phyloP scores from a whole-genome alignment of 768 basidiomycete genomes.

The Xerocomus brunneocitrinus region DNA sequence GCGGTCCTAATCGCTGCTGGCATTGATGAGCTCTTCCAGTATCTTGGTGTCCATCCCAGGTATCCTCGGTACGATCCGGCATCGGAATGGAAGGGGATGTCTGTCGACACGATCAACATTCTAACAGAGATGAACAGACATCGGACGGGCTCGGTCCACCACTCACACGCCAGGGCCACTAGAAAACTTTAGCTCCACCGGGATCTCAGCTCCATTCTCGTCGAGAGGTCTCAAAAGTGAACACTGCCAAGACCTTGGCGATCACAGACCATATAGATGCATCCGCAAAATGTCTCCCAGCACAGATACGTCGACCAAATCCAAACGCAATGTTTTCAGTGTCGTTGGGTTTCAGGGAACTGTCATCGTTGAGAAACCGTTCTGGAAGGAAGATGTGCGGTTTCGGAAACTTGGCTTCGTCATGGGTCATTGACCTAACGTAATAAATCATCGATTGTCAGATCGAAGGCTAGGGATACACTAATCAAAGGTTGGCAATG shows the following conservation, averaged over 20 bases:
- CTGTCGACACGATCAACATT: background rate
- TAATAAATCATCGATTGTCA: background rate
- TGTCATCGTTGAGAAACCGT: constrained; percentile 30
- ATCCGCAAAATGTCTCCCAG: constrained; percentile 18
- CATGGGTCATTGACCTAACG: constrained; percentile 8
- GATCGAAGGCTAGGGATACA: no score
- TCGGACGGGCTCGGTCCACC: background rate
- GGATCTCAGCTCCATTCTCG: constrained; percentile 4
- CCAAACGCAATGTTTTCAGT: constrained; percentile 7
- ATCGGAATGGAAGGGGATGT: constrained; percentile 1
- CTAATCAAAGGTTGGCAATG: constrained; percentile 1
- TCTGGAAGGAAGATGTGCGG: constrained; percentile 35
- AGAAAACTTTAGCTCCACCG: constrained; percentile 1
- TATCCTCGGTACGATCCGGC: background rate
- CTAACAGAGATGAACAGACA: background rate
- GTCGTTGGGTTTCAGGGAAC: constrained; percentile 3
- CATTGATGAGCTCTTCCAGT: background rate
- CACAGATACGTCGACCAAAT: constrained; percentile 20
- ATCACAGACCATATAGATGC: constrained; percentile 10
- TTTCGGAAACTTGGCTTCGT: constrained; percentile 30
- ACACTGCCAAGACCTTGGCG: constrained; percentile 4
- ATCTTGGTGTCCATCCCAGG: background rate
- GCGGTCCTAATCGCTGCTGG: background rate
- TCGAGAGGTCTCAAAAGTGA: constrained; percentile 4
- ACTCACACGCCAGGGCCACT: constrained; percentile 2